Evolutionary conservation across 352 stramenopile species (phyloP), one percentile per base, ranked within the genome.

Genomic region (Phytophthora capsici): DNA sequence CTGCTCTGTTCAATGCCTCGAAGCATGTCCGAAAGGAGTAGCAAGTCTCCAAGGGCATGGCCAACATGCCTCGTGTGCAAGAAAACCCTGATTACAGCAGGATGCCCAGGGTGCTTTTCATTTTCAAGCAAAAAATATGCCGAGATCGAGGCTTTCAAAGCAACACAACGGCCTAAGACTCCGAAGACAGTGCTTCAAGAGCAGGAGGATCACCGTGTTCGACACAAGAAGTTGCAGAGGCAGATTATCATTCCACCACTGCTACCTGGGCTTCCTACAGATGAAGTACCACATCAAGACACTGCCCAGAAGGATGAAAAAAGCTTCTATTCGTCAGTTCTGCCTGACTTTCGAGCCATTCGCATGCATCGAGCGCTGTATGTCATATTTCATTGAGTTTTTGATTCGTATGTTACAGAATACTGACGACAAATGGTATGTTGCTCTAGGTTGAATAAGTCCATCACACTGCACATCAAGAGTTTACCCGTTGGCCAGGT

Each of bases 401-500:
- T n/a, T n/a, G n/a, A n/a, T n/a, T n/a, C n/a, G n/a, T n/a, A n/a
- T n/a, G n/a, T n/a, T n/a, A n/a, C n/a, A n/a, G n/a, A n/a, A 25
- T 12, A 6, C 3, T 59, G 20, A 38, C 16, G 14, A 23, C 2
- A 14, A 26, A 28, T 23, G 47, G 19, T 57, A 8, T 41, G 36
- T 10, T 60, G 4, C 34, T 58, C 25, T 32, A 94, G 78, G 20
- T 71, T 54, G 4, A 78, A 65, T 30, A 83, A 86, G 41, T 88
- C 86, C 32, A 71, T 94, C 23, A 81, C 65, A 1, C 53, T 94
- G 1, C 80, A 91, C 41, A 77, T 94, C 53, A 93, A 93, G 62
- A 86, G 69, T n/a, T 67, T 94, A 8, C 86, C 86, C n/a, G 59
- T 91, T 25, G 84, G 86, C 9, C 81, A 81, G 44, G 86, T 94